These are phyloP conservation scores for Dioscorea alata DNA, from an alignment of 106 monocot genomes.

Conservation along the genomic window DNA sequence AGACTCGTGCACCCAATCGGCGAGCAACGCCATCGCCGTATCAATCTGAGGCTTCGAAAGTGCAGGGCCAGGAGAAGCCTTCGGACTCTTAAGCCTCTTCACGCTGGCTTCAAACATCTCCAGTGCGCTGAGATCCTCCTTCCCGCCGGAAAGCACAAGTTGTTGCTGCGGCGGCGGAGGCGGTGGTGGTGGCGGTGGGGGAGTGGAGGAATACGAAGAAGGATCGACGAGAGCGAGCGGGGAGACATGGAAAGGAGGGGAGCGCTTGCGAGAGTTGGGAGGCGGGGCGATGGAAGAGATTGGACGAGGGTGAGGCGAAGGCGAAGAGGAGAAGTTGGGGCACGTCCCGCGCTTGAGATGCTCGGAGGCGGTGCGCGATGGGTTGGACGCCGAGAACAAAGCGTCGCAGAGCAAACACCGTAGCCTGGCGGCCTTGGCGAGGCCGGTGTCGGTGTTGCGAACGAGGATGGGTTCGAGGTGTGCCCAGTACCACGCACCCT, in stretches of 20 bases:
- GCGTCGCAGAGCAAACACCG: constrained; percentile 84
- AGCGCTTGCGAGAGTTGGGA: constrained; percentile 21
- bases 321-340: constrained; percentile 58
- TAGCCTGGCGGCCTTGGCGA: constrained; percentile 75
- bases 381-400: constrained; percentile 94
- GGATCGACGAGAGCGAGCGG: neutral
- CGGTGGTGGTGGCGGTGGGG: constrained; percentile 15
- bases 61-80: constrained; percentile 38
- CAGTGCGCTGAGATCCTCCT: constrained; percentile 67
- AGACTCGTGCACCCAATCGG: constrained; percentile 84
- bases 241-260: constrained; percentile 23
- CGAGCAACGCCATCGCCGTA: constrained; percentile 54
- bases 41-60: constrained; percentile 62
- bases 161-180: constrained; percentile 29
- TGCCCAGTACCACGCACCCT: constrained; percentile 97
- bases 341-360: constrained; percentile 93
- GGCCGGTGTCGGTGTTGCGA: constrained; percentile 48
- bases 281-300: neutral
- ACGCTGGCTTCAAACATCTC: constrained; percentile 76
- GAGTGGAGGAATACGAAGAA: constrained; percentile 2
- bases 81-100: constrained; percentile 64
- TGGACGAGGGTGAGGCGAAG: neutral
- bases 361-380: constrained; percentile 92
- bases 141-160: constrained; percentile 72
- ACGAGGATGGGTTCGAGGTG: constrained; percentile 81